These are phyloP conservation scores for Kwoniella shivajii DNA, from an alignment of 1,284 basidiomycete genomes.

Conservation along the genomic window DNA sequence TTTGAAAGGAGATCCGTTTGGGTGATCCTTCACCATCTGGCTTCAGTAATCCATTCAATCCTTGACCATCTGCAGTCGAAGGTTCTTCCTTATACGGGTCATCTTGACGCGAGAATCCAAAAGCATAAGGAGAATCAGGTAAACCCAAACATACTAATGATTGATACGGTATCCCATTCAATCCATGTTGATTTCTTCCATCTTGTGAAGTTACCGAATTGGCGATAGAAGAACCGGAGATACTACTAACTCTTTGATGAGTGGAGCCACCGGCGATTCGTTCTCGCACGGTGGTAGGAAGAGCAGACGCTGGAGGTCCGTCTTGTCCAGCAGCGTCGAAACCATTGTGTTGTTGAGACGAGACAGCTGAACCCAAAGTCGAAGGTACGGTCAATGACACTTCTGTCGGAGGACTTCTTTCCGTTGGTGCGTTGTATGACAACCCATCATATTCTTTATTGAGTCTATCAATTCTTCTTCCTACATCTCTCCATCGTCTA, in stretches of 20 bases:
- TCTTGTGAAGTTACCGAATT: constrained; percentile 37
- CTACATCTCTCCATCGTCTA: constrained; percentile 73
- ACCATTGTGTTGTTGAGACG: too few relatives aligned
- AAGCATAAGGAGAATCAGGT: constrained; percentile 70
- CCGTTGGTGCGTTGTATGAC: constrained; percentile 16
- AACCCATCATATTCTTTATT: constrained; percentile 56
- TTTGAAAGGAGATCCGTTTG: constrained; percentile 8
- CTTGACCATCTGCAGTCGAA: not conserved
- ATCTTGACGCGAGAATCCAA: constrained; percentile 32
- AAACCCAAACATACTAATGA: constrained; percentile 76
- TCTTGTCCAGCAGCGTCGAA: too few relatives aligned
- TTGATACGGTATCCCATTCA: constrained; percentile 74
- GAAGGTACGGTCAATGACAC: constrained; percentile 7
- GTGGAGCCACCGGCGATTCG: constrained; percentile 7
- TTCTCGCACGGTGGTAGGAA: constrained; percentile 26
- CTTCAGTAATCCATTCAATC: constrained; percentile 45
- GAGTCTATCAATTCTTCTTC: constrained; percentile 59
- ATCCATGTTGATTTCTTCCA: constrained; percentile 5
- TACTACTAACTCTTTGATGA: constrained; percentile 11
- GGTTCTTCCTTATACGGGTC: constrained; percentile 38
- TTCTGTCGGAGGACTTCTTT: constrained; percentile 9
- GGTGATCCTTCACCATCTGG: constrained; percentile 25
- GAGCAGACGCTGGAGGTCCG: constrained; percentile 15
- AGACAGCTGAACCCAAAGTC: constrained; percentile 24
- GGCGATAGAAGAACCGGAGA: constrained; percentile 34